phyloP scores from a whole-genome alignment of 768 basidiomycete genomes.

The Suillus discolor region DNA sequence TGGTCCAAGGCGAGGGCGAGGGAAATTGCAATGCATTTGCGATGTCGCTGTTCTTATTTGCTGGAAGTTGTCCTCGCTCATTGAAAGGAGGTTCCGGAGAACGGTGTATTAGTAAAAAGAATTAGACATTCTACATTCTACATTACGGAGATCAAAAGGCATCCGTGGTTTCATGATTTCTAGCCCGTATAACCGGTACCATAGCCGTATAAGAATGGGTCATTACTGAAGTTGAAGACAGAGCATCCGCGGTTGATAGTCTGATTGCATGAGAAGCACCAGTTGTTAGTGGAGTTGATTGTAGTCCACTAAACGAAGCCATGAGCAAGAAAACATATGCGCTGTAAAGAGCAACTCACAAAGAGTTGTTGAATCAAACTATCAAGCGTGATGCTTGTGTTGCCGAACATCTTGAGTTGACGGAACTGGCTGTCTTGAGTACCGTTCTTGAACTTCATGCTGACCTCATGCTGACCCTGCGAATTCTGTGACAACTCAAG shows the following conservation, averaged over 20 bases:
- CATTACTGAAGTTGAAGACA: conserved; percentile 12
- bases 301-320: conserved; percentile 9
- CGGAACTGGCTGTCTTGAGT: conserved; percentile 53
- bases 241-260: conserved; percentile 13
- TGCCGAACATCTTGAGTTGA: conserved; percentile 64
- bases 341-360: background rate
- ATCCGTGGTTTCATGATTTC: background rate
- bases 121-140: background rate
- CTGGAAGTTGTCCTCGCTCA: background rate
- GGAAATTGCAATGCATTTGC: background rate
- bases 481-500: conserved; percentile 68
- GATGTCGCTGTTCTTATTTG: background rate
- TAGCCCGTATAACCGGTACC: background rate
- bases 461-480: conserved; percentile 68
- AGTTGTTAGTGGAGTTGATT: conserved; percentile 18
- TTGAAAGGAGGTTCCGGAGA: background rate
- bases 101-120: background rate
- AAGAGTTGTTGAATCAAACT: conserved; percentile 5
- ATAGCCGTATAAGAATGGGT: conserved; percentile 10
- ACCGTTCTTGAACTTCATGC: conserved; percentile 79
- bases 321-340: background rate
- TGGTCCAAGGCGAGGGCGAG: background rate
- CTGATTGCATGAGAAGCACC: conserved; percentile 22
- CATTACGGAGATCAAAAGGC: background rate
- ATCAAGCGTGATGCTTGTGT: conserved; percentile 10